Conservation (phyloP, 2,329 filamentous ascomycete species). For the Colletotrichum melonis region DNA sequence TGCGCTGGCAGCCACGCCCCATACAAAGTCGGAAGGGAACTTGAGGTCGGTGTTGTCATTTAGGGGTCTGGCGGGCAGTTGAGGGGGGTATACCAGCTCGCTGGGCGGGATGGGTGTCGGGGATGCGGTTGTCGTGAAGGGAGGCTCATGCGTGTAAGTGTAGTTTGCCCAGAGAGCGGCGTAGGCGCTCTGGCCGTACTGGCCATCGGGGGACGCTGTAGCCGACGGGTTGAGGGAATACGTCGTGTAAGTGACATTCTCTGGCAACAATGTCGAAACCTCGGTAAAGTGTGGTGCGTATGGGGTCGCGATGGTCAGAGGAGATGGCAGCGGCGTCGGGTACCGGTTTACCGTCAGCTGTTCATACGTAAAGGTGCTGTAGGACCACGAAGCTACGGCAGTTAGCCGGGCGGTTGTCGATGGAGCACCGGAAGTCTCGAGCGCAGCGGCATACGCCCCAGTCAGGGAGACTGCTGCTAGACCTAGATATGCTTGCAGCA, state of each 20-base stretch:
- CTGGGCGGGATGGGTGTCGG: conserved; percentile 65
- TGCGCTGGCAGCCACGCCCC: conserved; percentile 61
- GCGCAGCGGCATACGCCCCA: background rate
- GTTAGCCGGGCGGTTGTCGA: background rate
- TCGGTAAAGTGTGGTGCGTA: conserved; percentile 14
- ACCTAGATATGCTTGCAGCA: background rate
- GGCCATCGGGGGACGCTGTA: conserved; percentile 37
- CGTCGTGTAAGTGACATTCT: conserved; percentile 18
- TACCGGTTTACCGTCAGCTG: conserved; percentile 4
- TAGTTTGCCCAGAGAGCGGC: conserved; percentile 49
- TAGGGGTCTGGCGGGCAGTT: conserved; percentile 62
- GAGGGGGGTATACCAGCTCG: conserved; percentile 51
- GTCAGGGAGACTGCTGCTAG: background rate
- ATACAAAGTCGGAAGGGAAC: conserved; percentile 59
- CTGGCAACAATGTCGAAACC: background rate
- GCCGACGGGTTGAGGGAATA: background rate
- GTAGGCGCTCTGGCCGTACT: conserved; percentile 46
- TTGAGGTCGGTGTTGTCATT: conserved; percentile 61
- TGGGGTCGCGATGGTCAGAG: background rate
- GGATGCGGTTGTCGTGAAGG: conserved; percentile 57
- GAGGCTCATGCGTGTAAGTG: conserved; percentile 55
- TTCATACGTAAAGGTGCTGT: conserved; percentile 13
- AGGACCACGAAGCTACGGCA: background rate
- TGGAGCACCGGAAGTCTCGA: background rate
- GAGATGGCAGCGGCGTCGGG: conserved; percentile 3